Evolutionary conservation across 2,329 filamentous ascomycete species (phyloP).

Genomic region (Trichoderma lentiforme): DNA sequence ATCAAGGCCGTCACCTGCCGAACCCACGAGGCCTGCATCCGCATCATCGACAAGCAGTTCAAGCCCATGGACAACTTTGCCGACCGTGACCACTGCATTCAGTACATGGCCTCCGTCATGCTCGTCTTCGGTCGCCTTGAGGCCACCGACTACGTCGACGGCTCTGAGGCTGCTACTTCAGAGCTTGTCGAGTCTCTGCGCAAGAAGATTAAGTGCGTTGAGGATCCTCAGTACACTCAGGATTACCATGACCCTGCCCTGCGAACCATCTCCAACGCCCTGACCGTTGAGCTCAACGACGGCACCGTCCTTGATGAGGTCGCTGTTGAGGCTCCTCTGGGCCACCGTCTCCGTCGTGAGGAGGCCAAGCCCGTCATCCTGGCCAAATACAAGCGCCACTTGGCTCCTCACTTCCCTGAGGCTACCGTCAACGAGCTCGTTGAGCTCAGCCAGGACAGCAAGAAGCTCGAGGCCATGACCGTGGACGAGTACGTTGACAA

Average conservation of each 20-base stretch:
- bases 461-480: conserved; percentile 73
- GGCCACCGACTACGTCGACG: conserved; percentile 90
- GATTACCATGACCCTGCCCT: conserved; percentile 94
- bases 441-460: conserved; percentile 70
- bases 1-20: conserved; percentile 92
- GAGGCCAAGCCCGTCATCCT: conserved; percentile 98
- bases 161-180: conserved; percentile 85
- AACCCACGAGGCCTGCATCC: conserved; percentile 96
- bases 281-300: conserved; percentile 92
- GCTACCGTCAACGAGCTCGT: conserved; percentile 78
- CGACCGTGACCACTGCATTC: conserved; percentile 98
- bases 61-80: conserved; percentile 99
- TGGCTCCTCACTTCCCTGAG: conserved; percentile 76
- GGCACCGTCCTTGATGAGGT: conserved; percentile 89
- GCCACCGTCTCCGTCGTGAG: conserved; percentile 84
- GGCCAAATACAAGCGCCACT: conserved; percentile 90
- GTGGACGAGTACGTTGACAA: conserved; percentile 94
- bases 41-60: conserved; percentile 99
- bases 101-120: conserved; percentile 99
- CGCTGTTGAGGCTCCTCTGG: conserved; percentile 88
- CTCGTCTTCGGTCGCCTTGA: conserved; percentile 91
- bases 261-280: conserved; percentile 94
- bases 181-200: conserved; percentile 86
- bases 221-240: conserved; percentile 89
- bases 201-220: conserved; percentile 91